Base-by-base conservation (phyloP, 2,329 filamentous ascomycete species). In the Phoma sp. region DNA sequence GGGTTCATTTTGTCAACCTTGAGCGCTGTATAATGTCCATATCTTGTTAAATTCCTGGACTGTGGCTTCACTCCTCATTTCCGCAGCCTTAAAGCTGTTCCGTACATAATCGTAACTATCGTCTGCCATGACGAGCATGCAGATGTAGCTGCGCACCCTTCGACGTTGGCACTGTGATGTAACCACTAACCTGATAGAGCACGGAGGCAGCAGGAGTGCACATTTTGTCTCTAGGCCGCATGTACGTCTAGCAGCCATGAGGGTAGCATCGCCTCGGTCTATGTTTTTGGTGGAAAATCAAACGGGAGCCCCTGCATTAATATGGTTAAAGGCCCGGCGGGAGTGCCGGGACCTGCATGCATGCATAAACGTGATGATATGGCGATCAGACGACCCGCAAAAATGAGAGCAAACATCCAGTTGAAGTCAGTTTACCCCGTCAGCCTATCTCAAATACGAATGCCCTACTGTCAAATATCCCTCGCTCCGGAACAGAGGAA, bases 261-360 rank as follows among this genome's bases (percentile, higher is more conserved):
- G 18, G 18, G 18, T 18, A 18, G 18, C 18, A 18, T 18, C 18
- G 18, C 18, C 18, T 11, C 6, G 9, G 29, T n/a, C 13, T 30
- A 29, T 27, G 22, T 35, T 29, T 41, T 55, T 55, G 52, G 52
- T 55, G 52, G 52, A 55, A 55, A 42, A 50, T 42, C 36, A 8
- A 1, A 7, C 7, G 4, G 11, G 25, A 27, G 37, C 36, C 30
- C 46, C 25, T 46, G 36, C 36, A 24, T 11, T 50, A 55, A 50
- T 55, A 42, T 55, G 52, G 52, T 27, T 46, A 39, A 50, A 55
- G 52, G 52, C 46, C 52, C 52, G 52, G 29, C 52, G 52, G 52
- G 33, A 39, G n/a, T 36, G 27, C n/a, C 46, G 46, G 51, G 46
- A 55, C 52, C 41, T 55, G 52, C 52, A 47, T 55, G 41, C 40